Conservation (phyloP, 192 early-diverging fungal species). For the Coemansia sp. region DNA sequence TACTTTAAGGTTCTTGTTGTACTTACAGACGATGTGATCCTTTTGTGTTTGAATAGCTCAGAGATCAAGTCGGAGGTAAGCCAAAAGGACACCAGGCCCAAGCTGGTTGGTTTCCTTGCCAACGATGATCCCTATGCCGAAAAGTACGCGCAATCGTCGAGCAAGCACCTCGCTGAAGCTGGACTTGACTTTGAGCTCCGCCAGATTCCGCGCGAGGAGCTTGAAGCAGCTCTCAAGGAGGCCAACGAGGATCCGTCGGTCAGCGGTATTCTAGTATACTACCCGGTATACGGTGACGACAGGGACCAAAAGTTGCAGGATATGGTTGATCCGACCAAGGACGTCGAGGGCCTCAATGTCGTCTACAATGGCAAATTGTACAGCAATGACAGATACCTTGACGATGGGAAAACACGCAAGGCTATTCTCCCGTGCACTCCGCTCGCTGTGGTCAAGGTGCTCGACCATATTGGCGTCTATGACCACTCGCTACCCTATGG, state of each 20-base stretch:
- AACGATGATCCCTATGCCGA: constrained; percentile 90
- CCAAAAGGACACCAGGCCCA: constrained; percentile 62
- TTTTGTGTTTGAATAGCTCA: constrained; percentile 13
- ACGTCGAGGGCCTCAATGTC: constrained; percentile 96
- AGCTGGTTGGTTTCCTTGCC: constrained; percentile 91
- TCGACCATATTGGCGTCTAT: constrained; percentile 95
- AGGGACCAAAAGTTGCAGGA: constrained; percentile 96
- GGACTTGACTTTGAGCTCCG: constrained; percentile 92
- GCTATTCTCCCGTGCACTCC: constrained; percentile 99
- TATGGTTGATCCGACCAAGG: constrained; percentile 83
- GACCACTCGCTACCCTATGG: constrained; percentile 86
- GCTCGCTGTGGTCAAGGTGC: constrained; percentile 92
- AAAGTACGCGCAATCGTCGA: constrained; percentile 96
- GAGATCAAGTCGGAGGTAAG: constrained; percentile 62
- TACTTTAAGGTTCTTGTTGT: not conserved
- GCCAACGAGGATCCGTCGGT: constrained; percentile 85
- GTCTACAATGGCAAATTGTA: constrained; percentile 96
- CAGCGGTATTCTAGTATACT: constrained; percentile 98
- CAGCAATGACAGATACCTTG: constrained; percentile 91
- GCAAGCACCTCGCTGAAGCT: constrained; percentile 85
- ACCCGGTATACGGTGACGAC: constrained; percentile 92
- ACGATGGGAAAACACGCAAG: constrained; percentile 78
- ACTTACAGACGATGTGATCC: not conserved
- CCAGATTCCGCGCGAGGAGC: constrained; percentile 73
- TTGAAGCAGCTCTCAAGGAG: constrained; percentile 81